phyloP scores from a whole-genome alignment of 331 rosid species.

The Cydonia oblonga region DNA sequence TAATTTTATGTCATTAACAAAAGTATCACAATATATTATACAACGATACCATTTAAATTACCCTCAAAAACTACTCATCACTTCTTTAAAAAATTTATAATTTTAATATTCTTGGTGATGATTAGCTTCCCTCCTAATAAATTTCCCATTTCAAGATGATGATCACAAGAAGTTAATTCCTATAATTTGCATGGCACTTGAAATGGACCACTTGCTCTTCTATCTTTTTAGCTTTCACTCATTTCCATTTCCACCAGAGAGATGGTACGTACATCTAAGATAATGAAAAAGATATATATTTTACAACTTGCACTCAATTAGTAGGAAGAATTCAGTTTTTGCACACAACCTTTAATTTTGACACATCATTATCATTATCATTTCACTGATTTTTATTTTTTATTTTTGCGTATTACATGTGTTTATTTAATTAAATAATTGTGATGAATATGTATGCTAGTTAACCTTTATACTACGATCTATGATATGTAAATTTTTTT shows the following conservation, averaged over 20 bases:
- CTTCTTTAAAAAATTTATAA: neutral
- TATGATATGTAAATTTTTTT: too few relatives aligned
- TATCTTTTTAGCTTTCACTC: neutral
- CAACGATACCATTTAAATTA: neutral
- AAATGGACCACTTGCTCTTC: neutral
- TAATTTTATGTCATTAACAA: too few relatives aligned
- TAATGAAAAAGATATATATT: neutral
- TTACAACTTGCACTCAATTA: neutral
- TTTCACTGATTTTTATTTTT: too few relatives aligned
- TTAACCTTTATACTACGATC: too few relatives aligned
- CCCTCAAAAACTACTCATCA: neutral
- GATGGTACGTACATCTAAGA: neutral
- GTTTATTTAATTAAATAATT: too few relatives aligned
- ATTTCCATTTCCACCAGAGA: neutral
- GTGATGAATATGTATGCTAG: neutral
- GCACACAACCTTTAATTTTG: neutral
- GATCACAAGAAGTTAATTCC: neutral
- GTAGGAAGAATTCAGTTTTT: neutral
- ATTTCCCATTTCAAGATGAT: neutral
- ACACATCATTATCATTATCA: neutral
- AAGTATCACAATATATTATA: too few relatives aligned
- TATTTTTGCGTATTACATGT: too few relatives aligned
- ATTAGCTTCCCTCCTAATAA: neutral
- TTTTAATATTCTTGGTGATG: neutral
- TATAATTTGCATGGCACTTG: neutral